phyloP scores from a whole-genome alignment of 2,329 filamentous ascomycete genomes.

The Ceratocystis colombiana region DNA sequence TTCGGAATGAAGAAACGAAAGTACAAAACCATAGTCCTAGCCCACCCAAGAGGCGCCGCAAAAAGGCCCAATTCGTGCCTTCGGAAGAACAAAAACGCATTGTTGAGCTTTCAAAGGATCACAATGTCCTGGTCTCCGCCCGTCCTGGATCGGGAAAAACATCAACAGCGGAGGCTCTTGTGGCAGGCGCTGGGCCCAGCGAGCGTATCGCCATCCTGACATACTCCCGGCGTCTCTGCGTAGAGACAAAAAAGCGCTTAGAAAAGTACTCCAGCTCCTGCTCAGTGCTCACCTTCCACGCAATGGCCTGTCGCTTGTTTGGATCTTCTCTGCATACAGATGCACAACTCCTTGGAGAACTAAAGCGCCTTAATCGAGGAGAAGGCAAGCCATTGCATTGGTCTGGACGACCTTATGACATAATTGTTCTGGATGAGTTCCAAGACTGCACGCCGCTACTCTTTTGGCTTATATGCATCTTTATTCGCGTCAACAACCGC shows the following conservation, averaged over 20 bases:
- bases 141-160: constrained; percentile 33
- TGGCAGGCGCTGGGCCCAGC: constrained; percentile 27
- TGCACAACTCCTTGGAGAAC: constrained; percentile 23
- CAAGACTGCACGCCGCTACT: constrained; percentile 31
- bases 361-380: constrained; percentile 18
- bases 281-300: constrained; percentile 30
- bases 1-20: not conserved
- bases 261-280: constrained; percentile 25
- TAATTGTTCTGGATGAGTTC: constrained; percentile 32
- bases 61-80: constrained; percentile 19
- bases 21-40: not conserved
- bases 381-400: constrained; percentile 27
- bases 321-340: constrained; percentile 26
- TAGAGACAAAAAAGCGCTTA: constrained; percentile 29
- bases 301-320: constrained; percentile 28
- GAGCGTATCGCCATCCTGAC: constrained; percentile 28
- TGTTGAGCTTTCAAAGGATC: constrained; percentile 27
- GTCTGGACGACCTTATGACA: constrained; percentile 29
- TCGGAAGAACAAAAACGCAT: constrained; percentile 30
- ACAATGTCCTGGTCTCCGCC: constrained; percentile 32
- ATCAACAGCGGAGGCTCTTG: constrained; percentile 31
- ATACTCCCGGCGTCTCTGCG: constrained; percentile 30
- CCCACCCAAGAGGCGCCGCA: not conserved
- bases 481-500: constrained; percentile 28
- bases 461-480: constrained; percentile 29